These are phyloP conservation scores for Neurospora sp. DNA, from an alignment of 495 filamentous ascomycete species.

Conservation along the genomic window DNA sequence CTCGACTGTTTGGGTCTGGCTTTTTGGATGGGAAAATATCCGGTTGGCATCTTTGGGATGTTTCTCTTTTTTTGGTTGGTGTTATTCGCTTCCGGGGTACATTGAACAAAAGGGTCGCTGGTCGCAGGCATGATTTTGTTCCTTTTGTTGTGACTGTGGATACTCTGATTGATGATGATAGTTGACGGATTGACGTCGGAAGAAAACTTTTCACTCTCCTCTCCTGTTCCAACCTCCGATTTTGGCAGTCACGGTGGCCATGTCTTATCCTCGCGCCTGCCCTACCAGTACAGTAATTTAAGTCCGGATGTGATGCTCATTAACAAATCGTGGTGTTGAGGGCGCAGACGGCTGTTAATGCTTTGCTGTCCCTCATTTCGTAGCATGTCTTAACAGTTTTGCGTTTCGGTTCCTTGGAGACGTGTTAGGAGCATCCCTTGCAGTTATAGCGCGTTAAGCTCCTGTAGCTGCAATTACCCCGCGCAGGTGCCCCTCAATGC, in stretches of 20 bases:
- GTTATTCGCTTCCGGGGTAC: background rate
- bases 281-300: background rate
- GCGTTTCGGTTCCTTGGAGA: background rate
- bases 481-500: background rate
- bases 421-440: background rate
- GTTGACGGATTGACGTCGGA: background rate
- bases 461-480: background rate
- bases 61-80: background rate
- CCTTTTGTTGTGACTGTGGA: background rate
- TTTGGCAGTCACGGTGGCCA: background rate
- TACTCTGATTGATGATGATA: background rate
- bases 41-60: background rate
- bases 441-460: background rate
- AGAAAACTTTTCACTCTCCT: background rate
- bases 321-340: background rate
- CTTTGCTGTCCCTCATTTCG: background rate
- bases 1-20: background rate
- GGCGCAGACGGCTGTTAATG: background rate
- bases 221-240: background rate
- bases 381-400: background rate
- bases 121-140: background rate
- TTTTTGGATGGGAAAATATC: background rate
- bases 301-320: background rate
- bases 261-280: background rate
- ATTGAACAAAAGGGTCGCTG: background rate